Base-by-base conservation (phyloP, 2,329 filamentous ascomycete genomes). In the Fusarium protoensiforme region DNA sequence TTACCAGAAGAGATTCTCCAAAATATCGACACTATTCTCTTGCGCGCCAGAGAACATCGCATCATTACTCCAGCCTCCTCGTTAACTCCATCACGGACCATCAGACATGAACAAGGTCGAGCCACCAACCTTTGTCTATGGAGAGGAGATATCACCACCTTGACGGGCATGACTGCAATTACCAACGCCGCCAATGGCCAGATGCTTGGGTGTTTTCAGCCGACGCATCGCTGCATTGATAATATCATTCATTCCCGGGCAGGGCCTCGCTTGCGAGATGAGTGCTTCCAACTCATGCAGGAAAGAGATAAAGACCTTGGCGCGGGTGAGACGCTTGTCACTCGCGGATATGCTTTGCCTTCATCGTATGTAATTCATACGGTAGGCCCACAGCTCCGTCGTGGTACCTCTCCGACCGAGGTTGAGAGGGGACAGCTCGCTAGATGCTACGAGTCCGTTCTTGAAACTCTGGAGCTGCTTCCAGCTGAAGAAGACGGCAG, bases 201-300 rank as follows among this genome's bases (percentile, higher is more conserved):
- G 10, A 70, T 71, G 2, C 46, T 78, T 0, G 76, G 76, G 2
- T 78, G 76, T 4, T 78, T 78, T 2, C 76, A 77, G 5, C 76
- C 76, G 0, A 69, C 73, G 0, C 76, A 78, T 6, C 61, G 67
- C 0, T 78, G 76, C 4, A 78, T 78, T 7, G 76, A 78, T n/a
- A 78, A 78, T 13, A 65, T 76, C 9, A 77, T 78, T 1, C 76
- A 78, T 13, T 13, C 53, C 0, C 66, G 71, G n/a, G 69, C 76
- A 16, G 76, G 76, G 0, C 76, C 76, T 1, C 59, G 73, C 0
- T 38, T 78, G 0, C 61, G 76, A 2, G 67, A 56, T 5, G 74
- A 78, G 22, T 78, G 75, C 5, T 72, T 63, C 7, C 68, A 62
- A 24, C 2, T 33, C 0, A 77, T 78, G 74, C 22, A 69, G 1